Evolutionary conservation across 2,329 filamentous ascomycete genomes (phyloP).

Genomic region (Alternaria burnsii): DNA sequence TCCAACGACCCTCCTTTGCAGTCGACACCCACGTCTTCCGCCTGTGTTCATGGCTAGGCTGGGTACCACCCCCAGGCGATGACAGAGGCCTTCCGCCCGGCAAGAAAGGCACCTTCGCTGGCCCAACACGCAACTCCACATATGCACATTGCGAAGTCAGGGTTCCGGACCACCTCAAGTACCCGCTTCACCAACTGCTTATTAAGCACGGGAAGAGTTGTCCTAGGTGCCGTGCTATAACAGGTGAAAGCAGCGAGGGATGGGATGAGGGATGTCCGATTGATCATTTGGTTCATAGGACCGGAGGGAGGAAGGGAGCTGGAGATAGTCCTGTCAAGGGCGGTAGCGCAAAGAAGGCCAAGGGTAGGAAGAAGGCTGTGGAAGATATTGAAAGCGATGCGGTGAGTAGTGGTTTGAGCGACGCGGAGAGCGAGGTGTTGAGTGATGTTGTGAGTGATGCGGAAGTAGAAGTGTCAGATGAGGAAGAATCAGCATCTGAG

Average conservation of each 20-base stretch:
- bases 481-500: constrained; percentile 5
- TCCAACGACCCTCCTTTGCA: constrained; percentile 69
- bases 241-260: constrained; percentile 65
- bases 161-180: constrained; percentile 70
- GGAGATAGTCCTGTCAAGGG: constrained; percentile 26
- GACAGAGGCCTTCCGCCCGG: constrained; percentile 41
- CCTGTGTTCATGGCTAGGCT: constrained; percentile 68
- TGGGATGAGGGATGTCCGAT: constrained; percentile 73
- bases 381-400: constrained; percentile 38
- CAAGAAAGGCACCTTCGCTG: constrained; percentile 53
- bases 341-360: constrained; percentile 25
- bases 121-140: constrained; percentile 60
- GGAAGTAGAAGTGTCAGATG: constrained; percentile 27
- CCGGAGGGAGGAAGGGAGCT: constrained; percentile 61
- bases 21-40: constrained; percentile 74
- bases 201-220: constrained; percentile 70
- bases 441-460: constrained; percentile 42
- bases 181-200: constrained; percentile 68
- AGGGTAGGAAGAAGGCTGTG: constrained; percentile 20
- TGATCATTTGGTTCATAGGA: constrained; percentile 67
- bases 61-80: constrained; percentile 61
- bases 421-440: constrained; percentile 20
- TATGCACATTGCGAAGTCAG: constrained; percentile 68
- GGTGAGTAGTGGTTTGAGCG: constrained; percentile 29
- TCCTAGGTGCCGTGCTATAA: constrained; percentile 67